These are phyloP conservation scores for Naganishia kalamii DNA, from an alignment of 768 basidiomycete species.

Conservation along the genomic window DNA sequence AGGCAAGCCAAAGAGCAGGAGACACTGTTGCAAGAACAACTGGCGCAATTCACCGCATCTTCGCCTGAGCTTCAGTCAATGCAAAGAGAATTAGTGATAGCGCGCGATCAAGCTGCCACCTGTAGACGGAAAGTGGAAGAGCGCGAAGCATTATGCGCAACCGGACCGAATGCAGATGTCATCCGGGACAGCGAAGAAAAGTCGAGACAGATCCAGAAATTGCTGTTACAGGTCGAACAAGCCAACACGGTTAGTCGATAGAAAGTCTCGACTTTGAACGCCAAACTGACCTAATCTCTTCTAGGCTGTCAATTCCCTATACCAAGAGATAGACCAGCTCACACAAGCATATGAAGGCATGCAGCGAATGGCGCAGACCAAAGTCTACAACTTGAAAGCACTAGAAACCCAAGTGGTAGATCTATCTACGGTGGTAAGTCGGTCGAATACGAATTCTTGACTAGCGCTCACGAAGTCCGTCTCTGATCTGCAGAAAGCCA, in stretches of 20 bases:
- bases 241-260: constrained; percentile 56
- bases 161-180: constrained; percentile 5
- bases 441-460: background rate
- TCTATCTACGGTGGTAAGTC: constrained; percentile 62
- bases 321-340: constrained; percentile 74
- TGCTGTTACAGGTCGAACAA: constrained; percentile 62
- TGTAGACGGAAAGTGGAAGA: constrained; percentile 30
- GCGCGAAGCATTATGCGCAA: constrained; percentile 1
- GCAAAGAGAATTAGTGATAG: constrained; percentile 50
- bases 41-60: constrained; percentile 49
- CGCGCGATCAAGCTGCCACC: constrained; percentile 38
- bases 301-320: constrained; percentile 54
- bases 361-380: constrained; percentile 72
- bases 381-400: constrained; percentile 70
- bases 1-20: constrained; percentile 57
- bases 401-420: constrained; percentile 69
- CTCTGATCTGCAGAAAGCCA: constrained; percentile 65
- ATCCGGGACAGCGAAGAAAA: constrained; percentile 54
- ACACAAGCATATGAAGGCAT: constrained; percentile 80
- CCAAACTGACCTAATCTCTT: background rate
- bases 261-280: background rate
- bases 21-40: constrained; percentile 54
- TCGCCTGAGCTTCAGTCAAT: constrained; percentile 52
- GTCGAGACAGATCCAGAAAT: constrained; percentile 60
- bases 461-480: background rate